A percentile compares a stretch with the other conserved stretches of the same genome.
phyloP scores from a whole-genome alignment of 805 yeast genomes.

The Saccharomycopsis javanensis region DNA sequence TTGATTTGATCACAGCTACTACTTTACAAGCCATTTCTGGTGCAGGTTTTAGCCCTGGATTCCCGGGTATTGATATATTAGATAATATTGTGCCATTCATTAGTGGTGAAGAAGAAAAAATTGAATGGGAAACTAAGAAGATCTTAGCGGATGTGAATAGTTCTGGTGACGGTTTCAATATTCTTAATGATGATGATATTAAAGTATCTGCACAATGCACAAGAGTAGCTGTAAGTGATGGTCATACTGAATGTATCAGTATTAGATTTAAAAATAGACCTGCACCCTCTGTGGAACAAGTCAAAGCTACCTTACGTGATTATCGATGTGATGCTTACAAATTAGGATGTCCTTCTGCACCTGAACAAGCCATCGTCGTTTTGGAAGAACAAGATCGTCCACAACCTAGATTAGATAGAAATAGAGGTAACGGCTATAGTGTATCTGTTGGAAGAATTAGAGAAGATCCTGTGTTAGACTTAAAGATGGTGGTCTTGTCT shows the following conservation, averaged over 20 bases:
- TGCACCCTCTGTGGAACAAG: conserved; percentile 75
- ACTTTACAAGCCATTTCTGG: conserved; percentile 97
- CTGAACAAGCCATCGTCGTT: conserved; percentile 83
- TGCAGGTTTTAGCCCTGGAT: conserved; percentile 97
- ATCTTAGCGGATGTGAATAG: conserved; percentile 60
- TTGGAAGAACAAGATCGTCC: conserved; percentile 90
- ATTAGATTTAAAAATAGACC: conserved; percentile 73
- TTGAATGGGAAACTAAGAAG: conserved; percentile 97
- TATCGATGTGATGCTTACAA: conserved; percentile 77
- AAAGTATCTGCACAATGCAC: conserved; percentile 93
- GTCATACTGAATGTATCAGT: conserved; percentile 93
- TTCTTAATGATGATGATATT: conserved; percentile 58
- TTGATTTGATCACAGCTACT: conserved; percentile 76
- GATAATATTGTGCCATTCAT: conserved; percentile 94
- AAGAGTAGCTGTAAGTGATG: conserved; percentile 94
- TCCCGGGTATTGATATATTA: conserved; percentile 85
- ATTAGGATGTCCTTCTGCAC: conserved; percentile 85
- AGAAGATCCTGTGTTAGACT: conserved; percentile 86
- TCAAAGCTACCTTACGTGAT: conserved; percentile 58
- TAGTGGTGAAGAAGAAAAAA: conserved; percentile 95
- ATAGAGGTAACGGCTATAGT: conserved; percentile 88
- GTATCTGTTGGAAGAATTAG: conserved; percentile 93
- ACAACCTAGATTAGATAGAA: conserved; percentile 94
- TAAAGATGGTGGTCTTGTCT: conserved; percentile 93
- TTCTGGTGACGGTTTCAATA: conserved; percentile 44